Evolutionary conservation across 2,329 filamentous ascomycete genomes (phyloP).

Genomic region (Aspergillus tubingensis): DNA sequence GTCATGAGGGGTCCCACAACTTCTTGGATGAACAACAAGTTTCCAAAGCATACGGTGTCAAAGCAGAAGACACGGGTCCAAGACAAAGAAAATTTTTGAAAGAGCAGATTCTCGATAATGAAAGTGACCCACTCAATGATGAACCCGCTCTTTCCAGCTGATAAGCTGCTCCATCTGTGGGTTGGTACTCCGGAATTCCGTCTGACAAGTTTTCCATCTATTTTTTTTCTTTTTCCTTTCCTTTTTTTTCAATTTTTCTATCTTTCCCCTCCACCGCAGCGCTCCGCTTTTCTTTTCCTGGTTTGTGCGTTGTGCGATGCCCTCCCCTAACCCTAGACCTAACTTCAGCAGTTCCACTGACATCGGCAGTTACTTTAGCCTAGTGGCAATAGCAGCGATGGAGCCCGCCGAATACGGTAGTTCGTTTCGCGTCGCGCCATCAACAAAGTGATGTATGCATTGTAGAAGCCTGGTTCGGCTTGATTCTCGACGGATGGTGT

Average conservation of each 20-base stretch:
- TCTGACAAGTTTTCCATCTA: not conserved
- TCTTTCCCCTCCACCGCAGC: not conserved
- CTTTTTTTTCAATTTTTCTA: too few relatives aligned
- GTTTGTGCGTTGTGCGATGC: slow-evolving; percentile 2
- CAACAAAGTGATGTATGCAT: too few relatives aligned
- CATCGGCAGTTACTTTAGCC: not conserved
- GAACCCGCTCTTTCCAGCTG: not conserved
- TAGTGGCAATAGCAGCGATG: not conserved
- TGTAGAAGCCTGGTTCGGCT: too few relatives aligned
- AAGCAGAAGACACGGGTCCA: not conserved
- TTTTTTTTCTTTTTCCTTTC: too few relatives aligned
- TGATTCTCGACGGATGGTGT: too few relatives aligned
- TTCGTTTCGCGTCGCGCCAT: not conserved
- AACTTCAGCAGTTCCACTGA: not conserved
- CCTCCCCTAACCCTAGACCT: not conserved
- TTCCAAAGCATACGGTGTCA: too few relatives aligned
- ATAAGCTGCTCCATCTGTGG: not conserved
- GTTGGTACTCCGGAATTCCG: not conserved
- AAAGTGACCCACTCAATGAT: not conserved
- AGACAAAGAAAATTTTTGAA: not conserved
- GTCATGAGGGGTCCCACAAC: not conserved
- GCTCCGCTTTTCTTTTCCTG: not conserved
- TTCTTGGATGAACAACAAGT: too few relatives aligned
- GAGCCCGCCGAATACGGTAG: not conserved
- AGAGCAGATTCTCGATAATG: not conserved